Base-by-base conservation (phyloP, 1,284 basidiomycete species). In the Ustilago nuda region DNA sequence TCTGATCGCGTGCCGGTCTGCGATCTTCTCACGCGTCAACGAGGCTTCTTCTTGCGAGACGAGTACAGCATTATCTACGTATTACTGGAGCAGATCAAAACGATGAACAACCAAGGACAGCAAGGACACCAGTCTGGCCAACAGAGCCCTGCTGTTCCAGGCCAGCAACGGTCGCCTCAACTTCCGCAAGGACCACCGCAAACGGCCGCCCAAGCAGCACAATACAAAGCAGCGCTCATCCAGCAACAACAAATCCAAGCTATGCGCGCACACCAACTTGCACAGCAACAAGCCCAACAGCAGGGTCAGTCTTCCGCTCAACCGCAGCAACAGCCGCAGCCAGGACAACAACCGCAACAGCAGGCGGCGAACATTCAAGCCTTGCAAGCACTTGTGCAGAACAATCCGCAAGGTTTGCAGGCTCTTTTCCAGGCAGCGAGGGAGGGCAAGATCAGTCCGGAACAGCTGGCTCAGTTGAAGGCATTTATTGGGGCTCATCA, bases 341-440 rank as follows among this genome's bases (percentile, higher is more conserved):
- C 17, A 6, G 56, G 57, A 27, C 75, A 71, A 43, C 69, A 57
- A n/a, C 68, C 55, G 41, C 60, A 63, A 43, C 50, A 39, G 15
- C 67, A 71, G n/a, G 67, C 67, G 1, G 61, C 57, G 19, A 73
- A 56, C 19, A 43, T 82, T 32, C 80, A 82, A 43, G 76, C 74
- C 2, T 52, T 82, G 15, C 76, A 80, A 51, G 72, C 76, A 9
- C 53, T 79, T 39, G 72, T 82, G 12, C 76, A 80, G 48, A 82
- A 80, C 71, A 83, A 78, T 32, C 82, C 80, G 35, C 78, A 81
- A 52, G 72, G 78, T 11, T 61, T 82, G 37, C 62, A 72, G 36
- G 80, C 80, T 8, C 60, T 80, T 50, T 76, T 81, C 8, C 77
- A 82, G 23, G 80, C 78, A 8, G 80, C 82, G 12, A 73, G 76